phyloP scores from a whole-genome alignment of 75 land plant genomes.

The Azolla pinnata region DNA sequence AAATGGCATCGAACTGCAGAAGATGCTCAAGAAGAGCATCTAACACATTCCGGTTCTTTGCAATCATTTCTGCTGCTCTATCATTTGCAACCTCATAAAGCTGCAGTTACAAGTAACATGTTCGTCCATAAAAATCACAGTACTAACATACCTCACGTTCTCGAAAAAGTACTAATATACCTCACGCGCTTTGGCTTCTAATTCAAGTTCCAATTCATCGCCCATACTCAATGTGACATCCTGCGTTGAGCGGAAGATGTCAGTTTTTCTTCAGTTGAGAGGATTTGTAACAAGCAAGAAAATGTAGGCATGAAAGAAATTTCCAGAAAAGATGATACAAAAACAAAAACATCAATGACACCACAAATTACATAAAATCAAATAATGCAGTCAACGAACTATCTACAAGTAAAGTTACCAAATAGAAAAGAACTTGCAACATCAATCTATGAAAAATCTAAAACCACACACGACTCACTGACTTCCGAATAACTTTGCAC shows the following conservation, averaged over 20 bases:
- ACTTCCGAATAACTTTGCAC: no score
- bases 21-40: conserved; percentile 64
- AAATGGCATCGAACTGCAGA: conserved; percentile 52
- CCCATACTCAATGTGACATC: conserved; percentile 46
- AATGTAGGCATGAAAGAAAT: no score
- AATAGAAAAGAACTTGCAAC: background rate
- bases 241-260: background rate
- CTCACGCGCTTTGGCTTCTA: conserved; percentile 57
- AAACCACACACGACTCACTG: no score
- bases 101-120: conserved; percentile 18
- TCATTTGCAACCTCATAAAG: conserved; percentile 61
- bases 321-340: background rate
- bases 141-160: no score
- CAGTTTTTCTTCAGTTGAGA: no score
- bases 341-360: background rate
- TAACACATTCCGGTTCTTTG: conserved; percentile 46
- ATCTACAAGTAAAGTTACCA: background rate
- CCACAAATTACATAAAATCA: no score
- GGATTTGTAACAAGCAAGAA: background rate
- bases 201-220: conserved; percentile 45
- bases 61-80: conserved; percentile 61
- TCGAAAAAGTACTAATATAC: no score
- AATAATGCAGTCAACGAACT: no score
- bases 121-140: background rate
- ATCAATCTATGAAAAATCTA: background rate